phyloP scores from a whole-genome alignment of 2,329 filamentous ascomycete genomes.

The Microsporum canis region DNA sequence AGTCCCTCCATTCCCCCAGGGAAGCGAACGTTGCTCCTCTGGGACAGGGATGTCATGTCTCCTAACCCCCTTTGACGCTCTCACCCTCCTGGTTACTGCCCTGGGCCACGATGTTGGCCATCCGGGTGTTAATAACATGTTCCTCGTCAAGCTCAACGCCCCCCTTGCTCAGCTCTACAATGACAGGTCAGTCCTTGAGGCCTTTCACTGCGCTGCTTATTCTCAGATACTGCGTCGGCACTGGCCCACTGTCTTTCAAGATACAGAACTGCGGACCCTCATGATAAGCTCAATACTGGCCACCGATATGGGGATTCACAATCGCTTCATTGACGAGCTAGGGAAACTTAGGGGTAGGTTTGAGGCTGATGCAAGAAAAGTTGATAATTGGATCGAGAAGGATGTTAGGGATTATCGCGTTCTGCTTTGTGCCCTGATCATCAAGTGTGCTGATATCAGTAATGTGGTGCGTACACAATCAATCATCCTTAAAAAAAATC shows the following conservation, averaged over 20 bases:
- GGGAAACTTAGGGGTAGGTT: constrained; percentile 70
- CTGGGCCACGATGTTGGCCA: constrained; percentile 97
- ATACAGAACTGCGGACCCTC: constrained; percentile 67
- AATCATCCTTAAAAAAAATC: no score
- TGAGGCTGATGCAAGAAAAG: constrained; percentile 49
- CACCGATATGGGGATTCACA: constrained; percentile 95
- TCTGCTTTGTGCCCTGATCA: constrained; percentile 77
- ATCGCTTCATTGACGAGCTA: constrained; percentile 88
- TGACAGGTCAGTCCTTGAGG: constrained; percentile 89
- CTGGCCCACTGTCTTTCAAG: constrained; percentile 74
- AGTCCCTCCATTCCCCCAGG: constrained; percentile 54
- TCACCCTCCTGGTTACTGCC: constrained; percentile 85
- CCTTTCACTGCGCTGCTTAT: constrained; percentile 93
- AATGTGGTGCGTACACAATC: constrained; percentile 63
- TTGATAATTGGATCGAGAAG: constrained; percentile 66
- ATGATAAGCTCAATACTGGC: constrained; percentile 98
- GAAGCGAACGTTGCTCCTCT: constrained; percentile 20
- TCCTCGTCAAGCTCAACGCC: constrained; percentile 81
- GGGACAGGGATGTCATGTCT: constrained; percentile 60
- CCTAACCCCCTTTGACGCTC: constrained; percentile 73
- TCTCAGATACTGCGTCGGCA: constrained; percentile 88
- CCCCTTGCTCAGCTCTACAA: constrained; percentile 93
- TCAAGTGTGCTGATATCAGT: constrained; percentile 98
- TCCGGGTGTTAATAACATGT: constrained; percentile 95
- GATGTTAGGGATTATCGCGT: constrained; percentile 65